phyloP scores from a whole-genome alignment of 805 yeast genomes.

The Metschnikowia kofuensis region DNA sequence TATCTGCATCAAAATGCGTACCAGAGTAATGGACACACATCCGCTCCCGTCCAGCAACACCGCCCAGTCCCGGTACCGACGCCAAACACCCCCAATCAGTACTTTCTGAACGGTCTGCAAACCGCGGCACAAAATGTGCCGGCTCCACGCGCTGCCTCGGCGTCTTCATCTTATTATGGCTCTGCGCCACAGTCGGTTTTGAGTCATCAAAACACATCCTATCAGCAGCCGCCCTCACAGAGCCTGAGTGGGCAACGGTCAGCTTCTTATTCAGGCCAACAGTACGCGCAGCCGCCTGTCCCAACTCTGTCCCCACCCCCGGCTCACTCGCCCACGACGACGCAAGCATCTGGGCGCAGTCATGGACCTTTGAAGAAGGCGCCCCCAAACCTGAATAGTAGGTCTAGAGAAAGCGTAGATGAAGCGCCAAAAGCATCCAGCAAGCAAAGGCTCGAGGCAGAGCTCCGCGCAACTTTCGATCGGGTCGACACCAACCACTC shows the following conservation, averaged over 20 bases:
- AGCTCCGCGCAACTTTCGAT: slow-evolving; percentile 49
- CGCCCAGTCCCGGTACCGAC: neutral
- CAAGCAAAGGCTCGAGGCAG: slow-evolving; percentile 44
- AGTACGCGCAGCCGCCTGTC: neutral
- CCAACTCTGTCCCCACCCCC: slow-evolving; percentile 1
- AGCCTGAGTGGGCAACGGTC: neutral
- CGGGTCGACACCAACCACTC: slow-evolving; percentile 52
- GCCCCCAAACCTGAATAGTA: slow-evolving; percentile 18
- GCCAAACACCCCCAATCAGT: neutral
- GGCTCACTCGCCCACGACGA: slow-evolving; percentile 1
- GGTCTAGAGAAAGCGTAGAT: slow-evolving; percentile 20
- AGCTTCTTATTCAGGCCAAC: slow-evolving; percentile 2
- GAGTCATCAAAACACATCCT: neutral
- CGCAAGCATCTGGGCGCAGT: slow-evolving; percentile 1
- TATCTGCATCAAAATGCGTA: slow-evolving; percentile 3
- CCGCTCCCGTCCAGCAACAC: neutral
- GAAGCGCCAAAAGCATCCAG: slow-evolving; percentile 22
- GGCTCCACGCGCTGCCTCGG: slow-evolving; percentile 4
- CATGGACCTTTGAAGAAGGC: slow-evolving; percentile 14
- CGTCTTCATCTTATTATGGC: slow-evolving; percentile 5
- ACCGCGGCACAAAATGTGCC: slow-evolving; percentile 5
- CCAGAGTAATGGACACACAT: neutral
- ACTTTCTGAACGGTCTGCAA: slow-evolving; percentile 1
- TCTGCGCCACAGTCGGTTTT: slow-evolving; percentile 1
- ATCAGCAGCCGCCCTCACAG: slow-evolving; percentile 2